Percentiles rank a stretch among this genome's conserved stretches.
Conservation (phyloP, 1,139 yeast genomes). For the Taphrina confusa region DNA sequence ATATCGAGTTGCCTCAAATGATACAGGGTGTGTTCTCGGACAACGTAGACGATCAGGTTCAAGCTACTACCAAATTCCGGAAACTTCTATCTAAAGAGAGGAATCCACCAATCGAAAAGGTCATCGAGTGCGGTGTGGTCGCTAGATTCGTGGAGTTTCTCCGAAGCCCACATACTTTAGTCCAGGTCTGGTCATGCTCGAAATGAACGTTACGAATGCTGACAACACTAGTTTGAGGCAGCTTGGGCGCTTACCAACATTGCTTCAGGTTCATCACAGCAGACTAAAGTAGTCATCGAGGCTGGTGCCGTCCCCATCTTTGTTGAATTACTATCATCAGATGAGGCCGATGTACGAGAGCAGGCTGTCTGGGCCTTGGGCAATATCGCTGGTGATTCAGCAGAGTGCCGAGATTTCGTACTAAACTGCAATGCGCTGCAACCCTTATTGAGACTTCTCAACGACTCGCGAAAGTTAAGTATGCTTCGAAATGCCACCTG, state of each 20-base stretch:
- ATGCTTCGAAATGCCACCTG: conserved; percentile 95
- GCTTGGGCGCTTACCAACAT: conserved; percentile 99
- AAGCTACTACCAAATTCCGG: conserved; percentile 89
- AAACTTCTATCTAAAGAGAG: conserved; percentile 91
- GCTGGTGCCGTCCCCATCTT: conserved; percentile 92
- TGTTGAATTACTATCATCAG: conserved; percentile 76
- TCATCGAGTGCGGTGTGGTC: conserved; percentile 89
- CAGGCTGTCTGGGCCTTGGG: conserved; percentile 99
- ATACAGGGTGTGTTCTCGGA: conserved; percentile 74
- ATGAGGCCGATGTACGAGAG: conserved; percentile 88
- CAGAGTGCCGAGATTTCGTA: conserved; percentile 85
- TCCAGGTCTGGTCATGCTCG: conserved; percentile 53
- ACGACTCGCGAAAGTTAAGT: conserved; percentile 73
- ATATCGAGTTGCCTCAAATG: conserved; percentile 81
- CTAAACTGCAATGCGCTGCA: conserved; percentile 82
- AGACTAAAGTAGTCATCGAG: conserved; percentile 86
- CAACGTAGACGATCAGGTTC: conserved; percentile 78
- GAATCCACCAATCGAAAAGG: conserved; percentile 96
- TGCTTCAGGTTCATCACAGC: conserved; percentile 92
- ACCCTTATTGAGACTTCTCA: conserved; percentile 77
- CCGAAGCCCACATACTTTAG: conserved; percentile 73
- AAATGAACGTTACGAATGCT: neutral
- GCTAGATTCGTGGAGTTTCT: conserved; percentile 86
- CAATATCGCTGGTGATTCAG: conserved; percentile 96
- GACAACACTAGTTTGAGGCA: conserved; percentile 63